Evolutionary conservation across 2,329 filamentous ascomycete species (phyloP).

Genomic region (Arthrobotrys iridis): DNA sequence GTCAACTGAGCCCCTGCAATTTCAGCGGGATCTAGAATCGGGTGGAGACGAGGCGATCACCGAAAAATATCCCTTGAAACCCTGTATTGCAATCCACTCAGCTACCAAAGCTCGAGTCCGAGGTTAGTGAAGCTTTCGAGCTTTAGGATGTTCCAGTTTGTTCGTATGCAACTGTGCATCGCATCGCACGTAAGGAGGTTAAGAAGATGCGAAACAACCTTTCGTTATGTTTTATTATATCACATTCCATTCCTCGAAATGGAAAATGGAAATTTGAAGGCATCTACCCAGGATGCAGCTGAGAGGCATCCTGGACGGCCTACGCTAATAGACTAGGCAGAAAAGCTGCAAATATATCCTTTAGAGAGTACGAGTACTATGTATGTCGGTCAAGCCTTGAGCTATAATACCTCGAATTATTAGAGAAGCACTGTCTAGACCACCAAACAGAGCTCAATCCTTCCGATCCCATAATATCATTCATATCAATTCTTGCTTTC

Average conservation of each 20-base stretch:
- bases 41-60: conserved; percentile 9
- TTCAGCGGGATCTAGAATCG: conserved; percentile 36
- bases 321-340: not conserved
- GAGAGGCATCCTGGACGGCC: not conserved
- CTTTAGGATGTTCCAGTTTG: conserved; percentile 17
- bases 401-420: too few relatives aligned
- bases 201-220: not conserved
- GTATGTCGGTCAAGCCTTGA: too few relatives aligned
- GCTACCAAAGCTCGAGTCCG: not conserved
- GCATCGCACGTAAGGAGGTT: too few relatives aligned
- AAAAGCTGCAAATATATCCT: not conserved
- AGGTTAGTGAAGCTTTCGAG: not conserved
- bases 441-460: not conserved
- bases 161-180: conserved; percentile 32
- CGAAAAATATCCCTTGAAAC: conserved; percentile 2
- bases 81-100: conserved; percentile 5
- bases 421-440: not conserved
- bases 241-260: conserved; percentile 37
- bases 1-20: conserved; percentile 6
- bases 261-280: not conserved
- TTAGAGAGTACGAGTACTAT: not conserved
- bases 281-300: conserved; percentile 13
- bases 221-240: conserved; percentile 1
- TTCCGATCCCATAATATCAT: conserved; percentile 3
- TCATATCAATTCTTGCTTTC: not conserved